Evolutionary conservation across 495 filamentous ascomycete genomes (phyloP).

Genomic region (Pseudevernia furfuracea): DNA sequence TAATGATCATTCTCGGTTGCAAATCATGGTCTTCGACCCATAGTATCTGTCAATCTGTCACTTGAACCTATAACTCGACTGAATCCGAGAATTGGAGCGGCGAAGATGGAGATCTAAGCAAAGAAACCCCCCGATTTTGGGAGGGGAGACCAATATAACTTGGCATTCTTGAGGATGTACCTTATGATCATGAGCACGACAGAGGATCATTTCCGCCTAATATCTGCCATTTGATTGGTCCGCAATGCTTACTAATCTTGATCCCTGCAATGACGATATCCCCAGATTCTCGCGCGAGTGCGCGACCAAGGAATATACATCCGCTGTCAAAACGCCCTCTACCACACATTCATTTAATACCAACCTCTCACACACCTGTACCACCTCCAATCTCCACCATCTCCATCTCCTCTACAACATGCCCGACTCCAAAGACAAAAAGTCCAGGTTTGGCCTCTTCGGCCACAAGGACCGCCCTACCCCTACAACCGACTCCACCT

Average conservation of each 20-base stretch:
- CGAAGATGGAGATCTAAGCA: too few relatives aligned
- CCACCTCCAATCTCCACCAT: neutral
- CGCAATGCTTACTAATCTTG: neutral
- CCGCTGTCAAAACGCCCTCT: neutral
- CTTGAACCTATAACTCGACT: too few relatives aligned
- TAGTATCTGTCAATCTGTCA: neutral
- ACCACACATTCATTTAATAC: neutral
- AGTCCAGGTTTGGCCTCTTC: constrained; percentile 16
- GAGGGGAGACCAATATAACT: too few relatives aligned
- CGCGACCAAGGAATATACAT: neutral
- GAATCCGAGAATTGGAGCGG: too few relatives aligned
- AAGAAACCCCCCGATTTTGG: too few relatives aligned
- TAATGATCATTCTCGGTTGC: neutral
- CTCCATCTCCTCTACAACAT: neutral
- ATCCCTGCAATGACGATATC: constrained; percentile 7
- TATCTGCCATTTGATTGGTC: neutral
- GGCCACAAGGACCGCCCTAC: constrained; percentile 22
- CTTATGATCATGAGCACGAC: too few relatives aligned
- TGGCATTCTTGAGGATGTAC: too few relatives aligned
- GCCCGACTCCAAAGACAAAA: constrained; percentile 17
- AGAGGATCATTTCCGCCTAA: too few relatives aligned
- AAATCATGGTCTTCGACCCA: neutral
- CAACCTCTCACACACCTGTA: neutral
- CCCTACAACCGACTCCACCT: constrained; percentile 22
- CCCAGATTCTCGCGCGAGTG: neutral